Conservation (phyloP, 78 protist species). For the Dictyostelium firmibasis region DNA sequence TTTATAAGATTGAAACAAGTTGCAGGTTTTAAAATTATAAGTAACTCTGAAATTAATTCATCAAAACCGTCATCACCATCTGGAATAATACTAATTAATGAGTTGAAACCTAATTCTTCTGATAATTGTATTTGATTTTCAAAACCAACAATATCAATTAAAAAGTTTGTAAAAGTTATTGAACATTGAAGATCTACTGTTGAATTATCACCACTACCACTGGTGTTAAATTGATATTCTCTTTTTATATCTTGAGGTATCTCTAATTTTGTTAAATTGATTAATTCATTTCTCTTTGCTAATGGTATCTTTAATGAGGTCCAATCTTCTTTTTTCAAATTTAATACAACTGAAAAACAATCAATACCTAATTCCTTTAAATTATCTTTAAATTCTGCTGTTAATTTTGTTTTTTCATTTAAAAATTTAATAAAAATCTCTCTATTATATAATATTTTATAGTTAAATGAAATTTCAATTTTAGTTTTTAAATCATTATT, state of each 20-base stretch:
- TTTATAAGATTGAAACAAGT: not conserved
- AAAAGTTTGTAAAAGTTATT: not conserved
- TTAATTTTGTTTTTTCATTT: conserved; percentile 13
- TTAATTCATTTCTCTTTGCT: conserved; percentile 12
- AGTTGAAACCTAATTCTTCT: not conserved
- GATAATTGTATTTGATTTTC: not conserved
- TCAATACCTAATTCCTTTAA: not conserved
- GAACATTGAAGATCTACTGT: not conserved
- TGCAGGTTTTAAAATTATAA: not conserved
- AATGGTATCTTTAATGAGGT: conserved; percentile 12
- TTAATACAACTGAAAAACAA: conserved; percentile 22
- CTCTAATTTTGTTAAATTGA: conserved; percentile 9
- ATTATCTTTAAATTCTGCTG: not conserved
- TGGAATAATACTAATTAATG: not conserved
- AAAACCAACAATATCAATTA: not conserved
- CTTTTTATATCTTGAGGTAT: not conserved
- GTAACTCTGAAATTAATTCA: not conserved
- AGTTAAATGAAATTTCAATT: not conserved
- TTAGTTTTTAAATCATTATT: not conserved
- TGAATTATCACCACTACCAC: not conserved
- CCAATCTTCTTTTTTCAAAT: conserved; percentile 34
- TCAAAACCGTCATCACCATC: not conserved
- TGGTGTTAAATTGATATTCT: not conserved
- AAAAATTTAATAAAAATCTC: not conserved
- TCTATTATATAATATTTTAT: conserved; percentile 15